A percentile compares a stretch with the other conserved stretches of the same genome.
Conservation (phyloP, 2,329 filamentous ascomycete genomes). For the Nothophoma quercina region DNA sequence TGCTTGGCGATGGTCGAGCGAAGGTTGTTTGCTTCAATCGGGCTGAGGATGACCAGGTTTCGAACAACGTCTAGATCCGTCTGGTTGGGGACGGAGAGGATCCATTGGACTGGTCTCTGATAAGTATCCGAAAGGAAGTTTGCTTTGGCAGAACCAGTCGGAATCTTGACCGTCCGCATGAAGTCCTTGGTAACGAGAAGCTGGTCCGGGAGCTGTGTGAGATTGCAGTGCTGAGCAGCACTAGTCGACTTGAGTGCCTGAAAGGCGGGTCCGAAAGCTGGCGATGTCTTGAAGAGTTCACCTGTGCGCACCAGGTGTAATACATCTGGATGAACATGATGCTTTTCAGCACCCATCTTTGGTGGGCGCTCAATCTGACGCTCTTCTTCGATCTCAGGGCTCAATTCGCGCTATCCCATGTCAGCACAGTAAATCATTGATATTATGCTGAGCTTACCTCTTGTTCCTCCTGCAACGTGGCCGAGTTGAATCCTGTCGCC, state of each 20-base stretch:
- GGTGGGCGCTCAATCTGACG: constrained; percentile 61
- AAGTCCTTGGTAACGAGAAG: constrained; percentile 63
- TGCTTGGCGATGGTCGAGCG: constrained; percentile 50
- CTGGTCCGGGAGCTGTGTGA: constrained; percentile 47
- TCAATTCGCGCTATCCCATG: constrained; percentile 63
- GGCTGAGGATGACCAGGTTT: constrained; percentile 65
- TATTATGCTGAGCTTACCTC: constrained; percentile 36
- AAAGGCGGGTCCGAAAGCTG: constrained; percentile 58
- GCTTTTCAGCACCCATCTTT: constrained; percentile 47
- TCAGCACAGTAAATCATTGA: not conserved
- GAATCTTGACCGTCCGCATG: constrained; percentile 52
- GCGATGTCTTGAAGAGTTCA: constrained; percentile 27
- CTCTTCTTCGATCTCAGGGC: constrained; percentile 70
- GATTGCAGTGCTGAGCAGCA: constrained; percentile 47
- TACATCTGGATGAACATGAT: constrained; percentile 57
- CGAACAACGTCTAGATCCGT: not conserved
- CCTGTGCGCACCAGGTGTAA: constrained; percentile 52
- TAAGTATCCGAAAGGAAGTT: constrained; percentile 54
- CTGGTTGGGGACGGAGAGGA: constrained; percentile 49
- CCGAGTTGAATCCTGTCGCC: constrained; percentile 41
- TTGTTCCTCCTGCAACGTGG: constrained; percentile 68
- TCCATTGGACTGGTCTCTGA: constrained; percentile 63
- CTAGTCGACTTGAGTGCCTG: constrained; percentile 52
- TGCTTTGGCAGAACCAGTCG: not conserved
- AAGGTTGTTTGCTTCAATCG: constrained; percentile 66